A percentile compares a stretch with the other conserved stretches of the same genome.
Conservation (phyloP, 179 eudicot genomes). For the Gypsophila paniculata region DNA sequence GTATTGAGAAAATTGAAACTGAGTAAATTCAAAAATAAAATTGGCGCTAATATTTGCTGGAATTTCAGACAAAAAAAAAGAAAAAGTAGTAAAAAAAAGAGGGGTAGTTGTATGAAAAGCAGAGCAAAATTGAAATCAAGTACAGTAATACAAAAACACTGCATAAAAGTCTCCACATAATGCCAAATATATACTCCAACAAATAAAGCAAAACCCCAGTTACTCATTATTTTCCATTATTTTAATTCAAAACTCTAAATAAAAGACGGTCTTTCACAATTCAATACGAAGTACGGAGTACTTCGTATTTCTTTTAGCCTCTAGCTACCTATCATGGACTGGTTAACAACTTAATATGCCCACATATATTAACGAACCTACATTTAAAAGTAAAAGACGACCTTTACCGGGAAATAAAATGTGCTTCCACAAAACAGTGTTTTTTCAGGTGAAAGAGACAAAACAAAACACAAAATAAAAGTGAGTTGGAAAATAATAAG, state of each 20-base stretch:
- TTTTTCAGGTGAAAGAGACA: neutral
- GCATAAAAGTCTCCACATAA: neutral
- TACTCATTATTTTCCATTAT: neutral
- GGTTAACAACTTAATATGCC: too few relatives aligned
- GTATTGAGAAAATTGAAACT: neutral
- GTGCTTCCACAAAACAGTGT: too few relatives aligned
- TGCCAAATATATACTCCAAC: neutral
- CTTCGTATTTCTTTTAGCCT: too few relatives aligned
- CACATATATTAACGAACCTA: too few relatives aligned
- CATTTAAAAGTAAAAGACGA: too few relatives aligned
- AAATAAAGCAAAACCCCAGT: neutral
- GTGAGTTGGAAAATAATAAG: neutral
- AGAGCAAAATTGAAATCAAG: slow-evolving; percentile 14
- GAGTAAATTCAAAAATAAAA: slow-evolving; percentile 15
- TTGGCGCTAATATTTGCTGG: slow-evolving; percentile 19
- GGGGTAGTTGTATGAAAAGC: slow-evolving; percentile 21
- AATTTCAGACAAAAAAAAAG: too few relatives aligned
- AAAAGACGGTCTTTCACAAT: too few relatives aligned
- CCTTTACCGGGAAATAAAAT: neutral
- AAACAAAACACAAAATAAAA: neutral
- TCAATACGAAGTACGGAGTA: too few relatives aligned
- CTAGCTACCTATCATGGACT: too few relatives aligned
- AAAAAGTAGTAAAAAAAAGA: neutral
- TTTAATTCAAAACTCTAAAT: neutral
- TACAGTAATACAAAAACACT: slow-evolving; percentile 12